A percentile compares a stretch with the other conserved stretches of the same genome.
phyloP scores from a whole-genome alignment of 2,329 filamentous ascomycete species.

The Nigrograna mackinnonii region DNA sequence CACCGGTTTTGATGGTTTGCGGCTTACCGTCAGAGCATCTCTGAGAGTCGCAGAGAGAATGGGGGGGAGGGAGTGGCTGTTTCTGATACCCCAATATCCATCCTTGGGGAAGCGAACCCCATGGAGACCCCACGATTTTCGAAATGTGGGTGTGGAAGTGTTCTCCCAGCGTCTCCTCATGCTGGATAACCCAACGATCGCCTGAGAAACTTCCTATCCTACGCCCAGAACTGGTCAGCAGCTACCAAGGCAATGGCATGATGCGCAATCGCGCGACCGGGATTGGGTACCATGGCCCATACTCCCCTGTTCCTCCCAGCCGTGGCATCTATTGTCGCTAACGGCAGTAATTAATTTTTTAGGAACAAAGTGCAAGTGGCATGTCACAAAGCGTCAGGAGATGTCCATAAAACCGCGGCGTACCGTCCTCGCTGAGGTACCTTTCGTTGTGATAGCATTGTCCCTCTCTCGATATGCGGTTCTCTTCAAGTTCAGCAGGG shows the following conservation, averaged over 20 bases:
- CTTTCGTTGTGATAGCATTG: not conserved
- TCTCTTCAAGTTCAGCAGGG: conserved; percentile 3
- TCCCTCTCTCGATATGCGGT: conserved; percentile 17
- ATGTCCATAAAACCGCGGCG: conserved; percentile 15
- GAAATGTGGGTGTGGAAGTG: conserved; percentile 2
- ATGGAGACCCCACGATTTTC: conserved; percentile 15
- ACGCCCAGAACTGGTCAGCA: not conserved
- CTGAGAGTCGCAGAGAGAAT: no score
- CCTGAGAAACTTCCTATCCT: conserved; percentile 11
- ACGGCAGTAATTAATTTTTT: conserved; percentile 17
- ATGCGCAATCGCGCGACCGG: conserved; percentile 18
- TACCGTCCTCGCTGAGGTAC: conserved; percentile 3
- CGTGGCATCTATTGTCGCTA: conserved; percentile 14
- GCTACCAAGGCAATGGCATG: conserved; percentile 9
- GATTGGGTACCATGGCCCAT: conserved; percentile 19
- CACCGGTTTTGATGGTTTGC: conserved; percentile 4
- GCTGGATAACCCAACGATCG: conserved; percentile 8
- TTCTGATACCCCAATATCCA: conserved; percentile 8
- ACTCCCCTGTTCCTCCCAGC: conserved; percentile 18
- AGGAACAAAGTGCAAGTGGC: conserved; percentile 9
- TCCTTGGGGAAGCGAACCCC: conserved; percentile 9
- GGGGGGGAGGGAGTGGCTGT: no score
- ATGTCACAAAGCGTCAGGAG: conserved; percentile 4
- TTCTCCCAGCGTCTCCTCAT: conserved; percentile 4
- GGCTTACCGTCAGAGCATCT: no score